Percentiles rank a stretch among this genome's conserved stretches.
phyloP scores from a whole-genome alignment of 371 early-diverging fungal species.

The Mortierella sp. region DNA sequence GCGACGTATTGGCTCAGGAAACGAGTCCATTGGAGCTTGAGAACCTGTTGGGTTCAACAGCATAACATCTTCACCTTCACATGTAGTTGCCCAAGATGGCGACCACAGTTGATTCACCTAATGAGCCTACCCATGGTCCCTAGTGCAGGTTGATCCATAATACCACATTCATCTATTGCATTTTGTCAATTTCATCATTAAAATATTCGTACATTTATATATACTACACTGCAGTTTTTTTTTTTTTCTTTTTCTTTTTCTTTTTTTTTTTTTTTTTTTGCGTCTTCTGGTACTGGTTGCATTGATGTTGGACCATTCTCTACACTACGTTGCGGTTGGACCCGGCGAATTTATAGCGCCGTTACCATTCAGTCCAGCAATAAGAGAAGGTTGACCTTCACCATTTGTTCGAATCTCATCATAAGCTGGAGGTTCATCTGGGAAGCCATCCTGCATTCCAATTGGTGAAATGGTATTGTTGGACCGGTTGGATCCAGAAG shows the following conservation, averaged over 20 bases:
- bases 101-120: background rate
- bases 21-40: conserved; percentile 20
- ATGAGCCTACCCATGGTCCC: background rate
- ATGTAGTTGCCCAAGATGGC: no score
- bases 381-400: conserved; percentile 26
- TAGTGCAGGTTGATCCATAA: conserved; percentile 4
- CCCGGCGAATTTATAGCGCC: background rate
- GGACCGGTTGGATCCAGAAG: conserved; percentile 23
- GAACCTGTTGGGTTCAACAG: background rate
- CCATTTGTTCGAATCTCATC: conserved; percentile 39
- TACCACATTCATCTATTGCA: background rate
- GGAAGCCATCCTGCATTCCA: conserved; percentile 14
- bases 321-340: background rate
- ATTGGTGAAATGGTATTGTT: conserved; percentile 2
- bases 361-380: conserved; percentile 28
- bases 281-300: background rate
- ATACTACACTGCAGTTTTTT: conserved; percentile 2
- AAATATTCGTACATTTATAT: conserved; percentile 8
- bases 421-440: conserved; percentile 54
- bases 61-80: background rate
- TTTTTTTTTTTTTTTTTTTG: background rate
- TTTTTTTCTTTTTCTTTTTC: background rate
- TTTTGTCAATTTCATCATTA: background rate
- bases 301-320: background rate
- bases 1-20: conserved; percentile 57